Conservation (phyloP, 129 eudicot genomes). For the Sambucus nigra region DNA sequence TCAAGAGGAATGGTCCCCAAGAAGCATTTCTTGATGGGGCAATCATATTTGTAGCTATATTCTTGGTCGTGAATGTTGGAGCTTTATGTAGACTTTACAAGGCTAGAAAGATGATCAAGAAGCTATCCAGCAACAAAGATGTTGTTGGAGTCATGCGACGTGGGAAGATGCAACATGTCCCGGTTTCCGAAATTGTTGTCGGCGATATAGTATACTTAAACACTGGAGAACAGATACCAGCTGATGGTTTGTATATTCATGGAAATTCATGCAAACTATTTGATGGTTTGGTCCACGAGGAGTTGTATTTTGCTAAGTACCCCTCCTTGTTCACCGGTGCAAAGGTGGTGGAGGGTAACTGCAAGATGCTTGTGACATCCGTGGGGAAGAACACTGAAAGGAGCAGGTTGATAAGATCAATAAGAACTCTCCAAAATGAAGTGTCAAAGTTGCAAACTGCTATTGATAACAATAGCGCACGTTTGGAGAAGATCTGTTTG, state of each 20-base stretch:
- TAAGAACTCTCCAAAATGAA: background rate
- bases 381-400: constrained; percentile 19
- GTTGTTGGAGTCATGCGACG: constrained; percentile 1
- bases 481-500: constrained; percentile 13
- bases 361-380: constrained; percentile 18
- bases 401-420: constrained; percentile 14
- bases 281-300: background rate
- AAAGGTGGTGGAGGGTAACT: constrained; percentile 14
- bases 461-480: constrained; percentile 4
- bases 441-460: constrained; percentile 11
- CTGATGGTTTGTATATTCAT: constrained; percentile 15
- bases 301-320: background rate
- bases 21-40: constrained; percentile 14
- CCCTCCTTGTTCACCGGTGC: constrained; percentile 11
- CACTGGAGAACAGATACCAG: constrained; percentile 9
- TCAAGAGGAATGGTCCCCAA: constrained; percentile 15
- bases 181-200: constrained; percentile 15
- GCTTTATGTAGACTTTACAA: background rate
- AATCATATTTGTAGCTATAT: constrained; percentile 11
- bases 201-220: constrained; percentile 16
- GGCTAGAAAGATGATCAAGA: constrained; percentile 8
- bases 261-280: constrained; percentile 4
- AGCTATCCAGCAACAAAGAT: background rate
- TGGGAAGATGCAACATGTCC: constrained; percentile 3
- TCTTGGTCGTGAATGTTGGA: constrained; percentile 12